Evolutionary conservation across 2,329 filamentous ascomycete genomes (phyloP), one percentile per base, ranked within the genome.

Genomic region (Botrytis porri): DNA sequence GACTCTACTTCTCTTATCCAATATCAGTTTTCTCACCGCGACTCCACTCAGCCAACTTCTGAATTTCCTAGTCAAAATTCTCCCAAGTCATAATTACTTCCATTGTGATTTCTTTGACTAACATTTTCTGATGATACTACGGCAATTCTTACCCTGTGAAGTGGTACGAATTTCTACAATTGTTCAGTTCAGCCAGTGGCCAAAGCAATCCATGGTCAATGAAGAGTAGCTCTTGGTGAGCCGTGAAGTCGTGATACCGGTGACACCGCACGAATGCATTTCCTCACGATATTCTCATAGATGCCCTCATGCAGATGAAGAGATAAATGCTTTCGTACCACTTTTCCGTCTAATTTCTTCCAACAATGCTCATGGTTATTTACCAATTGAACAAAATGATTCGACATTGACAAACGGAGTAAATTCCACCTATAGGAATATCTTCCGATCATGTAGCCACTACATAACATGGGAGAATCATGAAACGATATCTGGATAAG

Each of bases 21-120:
- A 70, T 45, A 48, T 63, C 54, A 25, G 12, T 63, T 37, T n/a
- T 62, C 41, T 70, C 69, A 63, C 69, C 69, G 69, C 69, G 39
- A 57, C n/a, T 57, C 51, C 51, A 57, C 51, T 32, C 51, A 57
- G 14, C 51, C 51, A 57, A 29, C 29, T 54, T 29, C 25, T n/a
- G 25, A 43, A 65, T 22, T 54, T 8, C n/a, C 64, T n/a, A 54
- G 61, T 64, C 9, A 45, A 43, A 45, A 64, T 45, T 32, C 39
- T 41, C 39, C 45, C 2, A 32, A 64, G n/a, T 29, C 45, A 54
- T 45, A 32, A 29, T 5, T 41, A 22, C 45, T 20, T 29, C 25
- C 2, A 14, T 29, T 29, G 32, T 35, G 6, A 35, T 54, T 66
- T 51, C 64, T 29, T 66, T 66, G 64, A 66, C 64, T 66, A 66